Evolutionary conservation across 2,329 filamentous ascomycete species (phyloP).

Genomic region (Knufia fluminis): DNA sequence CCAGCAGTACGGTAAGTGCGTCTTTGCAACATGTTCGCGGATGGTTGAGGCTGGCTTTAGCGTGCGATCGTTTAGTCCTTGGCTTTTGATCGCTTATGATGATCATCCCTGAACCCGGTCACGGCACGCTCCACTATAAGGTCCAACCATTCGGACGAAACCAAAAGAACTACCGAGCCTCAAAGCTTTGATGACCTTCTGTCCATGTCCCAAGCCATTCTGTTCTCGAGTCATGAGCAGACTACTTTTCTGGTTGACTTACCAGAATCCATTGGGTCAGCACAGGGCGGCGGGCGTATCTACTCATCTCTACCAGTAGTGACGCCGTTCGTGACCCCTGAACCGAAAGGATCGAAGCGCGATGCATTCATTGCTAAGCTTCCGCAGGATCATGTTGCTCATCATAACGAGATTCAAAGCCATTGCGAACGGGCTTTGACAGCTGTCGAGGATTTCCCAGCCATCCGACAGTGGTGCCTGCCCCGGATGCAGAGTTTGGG

Average conservation of each 20-base stretch:
- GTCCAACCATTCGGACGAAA: too few relatives aligned
- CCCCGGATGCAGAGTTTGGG: slow-evolving; percentile 9
- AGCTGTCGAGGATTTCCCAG: slow-evolving; percentile 24
- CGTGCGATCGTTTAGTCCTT: too few relatives aligned
- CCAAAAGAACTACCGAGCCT: too few relatives aligned
- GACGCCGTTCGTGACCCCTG: slow-evolving; percentile 40
- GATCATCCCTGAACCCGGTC: too few relatives aligned
- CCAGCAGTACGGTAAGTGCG: too few relatives aligned
- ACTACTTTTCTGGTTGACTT: slow-evolving; percentile 48
- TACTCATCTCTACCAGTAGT: slow-evolving; percentile 39
- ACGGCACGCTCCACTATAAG: too few relatives aligned
- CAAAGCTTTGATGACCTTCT: not conserved
- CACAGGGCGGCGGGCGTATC: slow-evolving; percentile 36
- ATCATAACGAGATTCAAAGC: slow-evolving; percentile 22
- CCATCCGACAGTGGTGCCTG: slow-evolving; percentile 9
- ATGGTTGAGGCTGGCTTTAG: too few relatives aligned
- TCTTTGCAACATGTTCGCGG: too few relatives aligned
- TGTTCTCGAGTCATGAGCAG: slow-evolving; percentile 41
- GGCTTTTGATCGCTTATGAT: too few relatives aligned
- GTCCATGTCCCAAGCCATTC: slow-evolving; percentile 25
- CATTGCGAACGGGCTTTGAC: slow-evolving; percentile 33
- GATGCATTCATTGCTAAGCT: slow-evolving; percentile 31
- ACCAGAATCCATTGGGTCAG: slow-evolving; percentile 46
- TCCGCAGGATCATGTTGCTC: slow-evolving; percentile 26
- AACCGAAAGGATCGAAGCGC: slow-evolving; percentile 43